phyloP scores from a whole-genome alignment of 306 rosid genomes.

The Sphenostylis stenocarpa region DNA sequence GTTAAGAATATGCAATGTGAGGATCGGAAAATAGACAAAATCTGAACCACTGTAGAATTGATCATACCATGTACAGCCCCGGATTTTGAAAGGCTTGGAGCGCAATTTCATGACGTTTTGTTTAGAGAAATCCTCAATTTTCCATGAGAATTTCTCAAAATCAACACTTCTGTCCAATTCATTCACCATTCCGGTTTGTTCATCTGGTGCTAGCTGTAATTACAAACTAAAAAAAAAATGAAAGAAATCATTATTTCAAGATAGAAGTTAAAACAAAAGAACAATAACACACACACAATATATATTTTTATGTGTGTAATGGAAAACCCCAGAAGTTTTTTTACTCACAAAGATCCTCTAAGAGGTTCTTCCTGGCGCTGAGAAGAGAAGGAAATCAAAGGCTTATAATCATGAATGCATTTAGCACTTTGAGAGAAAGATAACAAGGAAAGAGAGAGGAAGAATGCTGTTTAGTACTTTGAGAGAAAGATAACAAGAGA shows the following conservation, averaged over 20 bases:
- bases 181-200: slow-evolving; percentile 10
- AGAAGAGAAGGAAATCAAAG: not conserved
- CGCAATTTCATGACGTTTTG: slow-evolving; percentile 18
- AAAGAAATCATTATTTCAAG: not conserved
- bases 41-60: not conserved
- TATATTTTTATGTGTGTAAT: not conserved
- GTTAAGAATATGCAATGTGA: not conserved
- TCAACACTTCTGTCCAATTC: not conserved
- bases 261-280: not conserved
- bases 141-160: slow-evolving; percentile 43
- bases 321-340: not conserved
- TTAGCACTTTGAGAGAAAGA: not conserved
- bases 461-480: not conserved
- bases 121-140: slow-evolving; percentile 35
- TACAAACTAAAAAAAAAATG: no score
- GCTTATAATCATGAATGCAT: not conserved
- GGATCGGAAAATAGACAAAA: not conserved
- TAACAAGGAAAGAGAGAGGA: no score
- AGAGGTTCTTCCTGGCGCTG: not conserved
- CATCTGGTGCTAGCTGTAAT: not conserved
- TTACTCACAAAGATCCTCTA: not conserved
- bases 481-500: not conserved
- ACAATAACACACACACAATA: not conserved
- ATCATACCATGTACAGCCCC: slow-evolving; percentile 34
- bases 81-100: slow-evolving; percentile 31